Conservation (phyloP, 2,329 filamentous ascomycete species). For the Microascus cirrosus region DNA sequence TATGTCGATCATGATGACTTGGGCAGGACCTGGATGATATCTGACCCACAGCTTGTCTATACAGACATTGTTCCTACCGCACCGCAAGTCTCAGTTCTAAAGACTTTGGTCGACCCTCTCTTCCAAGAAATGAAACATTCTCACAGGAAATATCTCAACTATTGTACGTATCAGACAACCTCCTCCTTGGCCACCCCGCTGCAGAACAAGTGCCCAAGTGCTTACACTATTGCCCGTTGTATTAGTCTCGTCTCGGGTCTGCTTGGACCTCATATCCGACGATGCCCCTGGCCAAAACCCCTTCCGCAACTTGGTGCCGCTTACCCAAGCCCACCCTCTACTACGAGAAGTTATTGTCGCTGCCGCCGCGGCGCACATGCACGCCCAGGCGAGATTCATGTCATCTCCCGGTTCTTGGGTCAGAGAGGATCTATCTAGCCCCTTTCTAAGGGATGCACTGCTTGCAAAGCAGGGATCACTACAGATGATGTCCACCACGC, state of each 20-base stretch:
- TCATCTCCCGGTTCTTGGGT: constrained; percentile 11
- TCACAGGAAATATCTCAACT: constrained; percentile 27
- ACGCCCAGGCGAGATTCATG: constrained; percentile 25
- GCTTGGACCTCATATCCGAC: constrained; percentile 37
- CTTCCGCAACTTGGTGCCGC: constrained; percentile 30
- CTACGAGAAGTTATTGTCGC: constrained; percentile 35
- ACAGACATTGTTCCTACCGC: neutral
- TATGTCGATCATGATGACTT: neutral
- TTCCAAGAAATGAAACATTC: constrained; percentile 42
- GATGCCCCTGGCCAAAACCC: constrained; percentile 32
- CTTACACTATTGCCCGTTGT: neutral
- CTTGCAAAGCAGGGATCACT: constrained; percentile 33
- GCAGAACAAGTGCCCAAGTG: neutral
- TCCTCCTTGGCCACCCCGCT: constrained; percentile 3
- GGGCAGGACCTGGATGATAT: neutral
- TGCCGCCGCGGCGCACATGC: constrained; percentile 35
- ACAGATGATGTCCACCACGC: constrained; percentile 25
- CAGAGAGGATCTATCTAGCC: constrained; percentile 11
- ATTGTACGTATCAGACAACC: constrained; percentile 20
- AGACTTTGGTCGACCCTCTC: constrained; percentile 26
- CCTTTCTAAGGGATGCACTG: constrained; percentile 29
- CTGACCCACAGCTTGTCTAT: neutral
- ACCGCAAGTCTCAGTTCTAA: neutral
- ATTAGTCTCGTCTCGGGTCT: constrained; percentile 39
- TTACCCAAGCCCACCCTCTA: constrained; percentile 27